Percentiles rank a stretch among this genome's conserved stretches.
These are phyloP conservation scores for Candida coquimbonensis DNA, from an alignment of 805 yeast species.

Conservation along the genomic window DNA sequence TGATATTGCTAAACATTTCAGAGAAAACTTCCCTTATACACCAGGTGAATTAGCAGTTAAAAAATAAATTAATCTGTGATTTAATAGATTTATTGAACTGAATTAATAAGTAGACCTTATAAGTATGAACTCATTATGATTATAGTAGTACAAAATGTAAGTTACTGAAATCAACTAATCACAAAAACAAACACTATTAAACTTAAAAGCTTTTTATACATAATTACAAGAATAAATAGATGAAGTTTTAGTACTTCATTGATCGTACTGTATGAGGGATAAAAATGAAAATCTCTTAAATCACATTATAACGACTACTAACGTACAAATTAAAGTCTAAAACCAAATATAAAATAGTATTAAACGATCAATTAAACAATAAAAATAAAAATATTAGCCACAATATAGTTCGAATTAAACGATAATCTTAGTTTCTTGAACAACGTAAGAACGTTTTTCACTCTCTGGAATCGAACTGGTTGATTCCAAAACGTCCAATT, in stretches of 20 bases:
- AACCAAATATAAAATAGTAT: neutral
- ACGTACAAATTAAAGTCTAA: neutral
- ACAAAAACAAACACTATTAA: too few relatives aligned
- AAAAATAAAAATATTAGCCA: neutral
- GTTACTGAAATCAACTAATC: too few relatives aligned
- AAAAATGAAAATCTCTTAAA: too few relatives aligned
- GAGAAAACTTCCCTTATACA: neutral
- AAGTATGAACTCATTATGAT: too few relatives aligned
- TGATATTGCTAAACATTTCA: slow-evolving; percentile 3
- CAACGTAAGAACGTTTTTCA: neutral
- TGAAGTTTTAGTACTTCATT: too few relatives aligned
- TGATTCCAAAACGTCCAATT: neutral
- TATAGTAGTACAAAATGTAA: too few relatives aligned
- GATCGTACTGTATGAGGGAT: too few relatives aligned
- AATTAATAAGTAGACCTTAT: too few relatives aligned
- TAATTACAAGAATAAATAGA: too few relatives aligned
- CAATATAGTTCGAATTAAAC: neutral
- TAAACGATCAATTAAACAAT: neutral
- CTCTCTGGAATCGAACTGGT: neutral
- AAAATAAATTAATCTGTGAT: neutral
- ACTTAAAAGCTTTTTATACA: too few relatives aligned
- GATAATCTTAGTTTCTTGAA: neutral
- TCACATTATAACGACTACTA: neutral
- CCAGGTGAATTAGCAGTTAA: slow-evolving; percentile 1
- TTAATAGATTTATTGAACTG: too few relatives aligned